Percentiles rank a stretch among this genome's conserved stretches.
Conservation (phyloP, 495 filamentous ascomycete genomes). For the Aspergillus homomorphus region DNA sequence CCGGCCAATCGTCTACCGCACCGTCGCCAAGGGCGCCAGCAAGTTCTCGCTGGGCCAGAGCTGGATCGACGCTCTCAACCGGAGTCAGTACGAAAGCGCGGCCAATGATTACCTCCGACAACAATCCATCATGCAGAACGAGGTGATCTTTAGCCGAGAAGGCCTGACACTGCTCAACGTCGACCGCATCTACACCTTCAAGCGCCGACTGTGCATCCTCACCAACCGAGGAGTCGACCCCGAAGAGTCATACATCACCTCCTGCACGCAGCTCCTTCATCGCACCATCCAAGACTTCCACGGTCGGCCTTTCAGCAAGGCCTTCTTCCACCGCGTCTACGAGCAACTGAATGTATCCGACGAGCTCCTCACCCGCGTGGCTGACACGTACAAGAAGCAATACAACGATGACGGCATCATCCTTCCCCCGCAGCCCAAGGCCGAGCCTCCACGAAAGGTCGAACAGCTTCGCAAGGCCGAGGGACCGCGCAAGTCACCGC, state of each 20-base stretch:
- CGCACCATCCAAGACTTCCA: conserved; percentile 59
- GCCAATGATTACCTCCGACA: conserved; percentile 55
- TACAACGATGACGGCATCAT: conserved; percentile 51
- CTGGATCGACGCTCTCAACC: conserved; percentile 41
- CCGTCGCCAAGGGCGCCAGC: conserved; percentile 38
- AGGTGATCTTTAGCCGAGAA: conserved; percentile 66
- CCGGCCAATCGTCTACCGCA: conserved; percentile 38
- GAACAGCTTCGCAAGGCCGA: conserved; percentile 5
- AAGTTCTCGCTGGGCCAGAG: conserved; percentile 45
- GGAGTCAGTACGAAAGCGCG: conserved; percentile 36
- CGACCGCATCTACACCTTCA: conserved; percentile 72
- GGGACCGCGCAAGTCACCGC: conserved; percentile 20
- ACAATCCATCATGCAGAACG: conserved; percentile 65
- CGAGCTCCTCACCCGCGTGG: conserved; percentile 53
- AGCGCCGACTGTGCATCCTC: conserved; percentile 59
- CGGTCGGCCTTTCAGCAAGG: conserved; percentile 54
- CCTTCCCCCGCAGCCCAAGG: conserved; percentile 26
- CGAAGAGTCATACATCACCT: conserved; percentile 42
- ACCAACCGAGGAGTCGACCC: conserved; percentile 32
- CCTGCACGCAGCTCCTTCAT: conserved; percentile 55
- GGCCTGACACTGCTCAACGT: conserved; percentile 65
- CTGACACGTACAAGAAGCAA: conserved; percentile 53
- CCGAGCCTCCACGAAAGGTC: conserved; percentile 14
- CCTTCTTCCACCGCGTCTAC: conserved; percentile 59
- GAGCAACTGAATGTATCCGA: conserved; percentile 57